phyloP scores from a whole-genome alignment of 257 asterid species.

The Ophiorrhiza pumila region DNA sequence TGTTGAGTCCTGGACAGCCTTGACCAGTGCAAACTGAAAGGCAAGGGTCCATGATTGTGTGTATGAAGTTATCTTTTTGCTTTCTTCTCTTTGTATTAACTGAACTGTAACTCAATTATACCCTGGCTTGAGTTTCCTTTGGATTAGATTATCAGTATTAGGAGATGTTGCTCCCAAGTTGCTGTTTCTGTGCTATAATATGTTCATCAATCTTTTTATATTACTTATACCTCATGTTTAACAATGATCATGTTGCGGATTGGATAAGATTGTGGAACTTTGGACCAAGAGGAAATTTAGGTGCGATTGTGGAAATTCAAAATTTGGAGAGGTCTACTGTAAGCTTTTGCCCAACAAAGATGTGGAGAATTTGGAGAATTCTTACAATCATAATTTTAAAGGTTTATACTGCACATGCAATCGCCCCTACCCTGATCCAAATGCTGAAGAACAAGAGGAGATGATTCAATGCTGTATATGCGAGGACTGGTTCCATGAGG shows the following conservation, averaged over 20 bases:
- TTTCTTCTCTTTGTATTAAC: neutral
- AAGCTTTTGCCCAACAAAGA: conserved; percentile 86
- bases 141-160: neutral
- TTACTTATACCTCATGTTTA: neutral
- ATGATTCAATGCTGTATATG: conserved; percentile 95
- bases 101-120: neutral
- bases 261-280: conserved; percentile 76
- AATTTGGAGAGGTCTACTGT: conserved; percentile 83
- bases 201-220: neutral
- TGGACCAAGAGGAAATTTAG: conserved; percentile 95
- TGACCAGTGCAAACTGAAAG: neutral
- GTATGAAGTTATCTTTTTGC: neutral
- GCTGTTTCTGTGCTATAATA: neutral
- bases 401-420: conserved; percentile 95
- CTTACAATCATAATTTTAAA: conserved; percentile 84
- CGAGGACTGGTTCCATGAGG: conserved; percentile 99
- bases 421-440: conserved; percentile 90
- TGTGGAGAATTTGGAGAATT: conserved; percentile 57
- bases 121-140: neutral
- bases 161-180: neutral
- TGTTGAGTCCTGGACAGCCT: neutral
- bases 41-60: neutral
- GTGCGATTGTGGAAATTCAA: conserved; percentile 99
- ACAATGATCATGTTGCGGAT: conserved; percentile 23
- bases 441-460: conserved; percentile 84